Conservation (phyloP, 441 rosid genomes). For the Erodium chrysanthum region DNA sequence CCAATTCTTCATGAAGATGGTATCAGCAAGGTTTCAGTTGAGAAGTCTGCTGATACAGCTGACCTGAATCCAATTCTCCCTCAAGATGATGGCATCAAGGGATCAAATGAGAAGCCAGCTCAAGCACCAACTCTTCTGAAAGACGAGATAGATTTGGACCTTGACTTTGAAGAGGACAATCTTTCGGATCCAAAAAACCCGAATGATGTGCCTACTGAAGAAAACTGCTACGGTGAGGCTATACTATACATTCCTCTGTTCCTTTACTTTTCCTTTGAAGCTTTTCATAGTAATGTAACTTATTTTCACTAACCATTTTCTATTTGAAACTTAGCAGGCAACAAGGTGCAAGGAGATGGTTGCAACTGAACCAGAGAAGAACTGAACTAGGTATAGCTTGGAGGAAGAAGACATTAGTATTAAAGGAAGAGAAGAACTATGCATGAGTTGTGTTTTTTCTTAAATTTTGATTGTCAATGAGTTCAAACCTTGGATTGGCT, state of each 20-base stretch:
- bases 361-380: slow-evolving; percentile 16
- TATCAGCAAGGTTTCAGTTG: no score
- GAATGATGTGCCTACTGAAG: no score
- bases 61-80: no score
- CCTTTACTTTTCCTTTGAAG: no score
- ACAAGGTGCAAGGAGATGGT: slow-evolving; percentile 18
- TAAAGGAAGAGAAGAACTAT: neutral
- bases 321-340: neutral
- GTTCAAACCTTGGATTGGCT: slow-evolving; percentile 23
- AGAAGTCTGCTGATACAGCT: no score
- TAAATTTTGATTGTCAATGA: neutral
- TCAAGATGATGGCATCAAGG: no score
- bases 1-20: no score
- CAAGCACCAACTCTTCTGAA: no score
- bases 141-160: no score
- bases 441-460: neutral
- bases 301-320: neutral
- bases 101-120: no score
- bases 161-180: slow-evolving; percentile 10
- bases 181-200: no score
- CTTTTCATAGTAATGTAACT: neutral
- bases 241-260: neutral
- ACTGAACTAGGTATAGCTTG: slow-evolving; percentile 18
- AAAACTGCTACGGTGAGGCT: slow-evolving; percentile 7
- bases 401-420: neutral